Base-by-base conservation (phyloP, 306 rosid genomes). In the Prunus persica region DNA sequence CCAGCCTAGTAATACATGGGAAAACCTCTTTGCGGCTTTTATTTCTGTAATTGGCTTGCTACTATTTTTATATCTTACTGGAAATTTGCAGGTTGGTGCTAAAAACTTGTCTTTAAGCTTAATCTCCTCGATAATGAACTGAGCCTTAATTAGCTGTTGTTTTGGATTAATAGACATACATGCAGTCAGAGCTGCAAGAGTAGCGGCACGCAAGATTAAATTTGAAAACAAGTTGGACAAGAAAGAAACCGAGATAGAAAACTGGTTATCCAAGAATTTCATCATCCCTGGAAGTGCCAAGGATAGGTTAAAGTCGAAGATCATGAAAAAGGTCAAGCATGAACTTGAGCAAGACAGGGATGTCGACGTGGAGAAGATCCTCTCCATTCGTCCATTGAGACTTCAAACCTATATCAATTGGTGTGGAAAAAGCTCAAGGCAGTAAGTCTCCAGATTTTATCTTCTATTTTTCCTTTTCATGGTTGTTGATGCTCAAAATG, bases 31-130 rank as follows among this genome's bases (percentile, higher is more conserved):
- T 56, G 80, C 68, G 2, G 77, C 57, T 63, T 81, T 20, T 56
- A 11, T 81, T 67, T 62, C 84, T 14, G 54, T 70, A 16, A 19
- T 63, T 28, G 84, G 84, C 49, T 64, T 81, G 71, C 70, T 81
- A 2, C 41, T 76, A 51, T 81, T 75, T 69, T 30, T 63, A 15
- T 81, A 69, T 71, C 68, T 69, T 62, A 81, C 75, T 13, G 80
- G 73, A 50, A 81, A 69, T 55, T 60, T 81, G 72, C 77, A 81
- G 84, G 84, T 81, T 20, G 15, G 76, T 47, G 51, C 51, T 47
- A 11, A 47, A 47, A 47, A 47, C 51, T 47, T 11, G 12, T 47
- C 51, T 47, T 10, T 47, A 47, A 47, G 51, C 16, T 43, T 47
- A 46, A 7, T 46, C 51, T 12, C 16, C 16, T 10, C 12, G 14